These are phyloP conservation scores for Cercospora sojina DNA, from an alignment of 2,329 filamentous ascomycete genomes.

Conservation along the genomic window DNA sequence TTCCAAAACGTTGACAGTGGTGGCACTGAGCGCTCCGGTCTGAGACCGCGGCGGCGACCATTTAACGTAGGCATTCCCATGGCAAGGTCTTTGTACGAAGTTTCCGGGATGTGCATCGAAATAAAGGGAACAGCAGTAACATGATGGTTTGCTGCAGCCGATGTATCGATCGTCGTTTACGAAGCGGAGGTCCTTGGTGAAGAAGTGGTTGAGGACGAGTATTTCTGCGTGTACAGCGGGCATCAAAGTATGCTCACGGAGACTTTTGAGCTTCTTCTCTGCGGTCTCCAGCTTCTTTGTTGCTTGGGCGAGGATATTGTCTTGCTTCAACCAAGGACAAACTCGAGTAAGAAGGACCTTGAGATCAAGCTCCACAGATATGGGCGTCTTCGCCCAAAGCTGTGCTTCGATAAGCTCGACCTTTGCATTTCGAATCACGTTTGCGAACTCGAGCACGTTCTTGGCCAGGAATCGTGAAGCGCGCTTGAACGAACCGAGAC, in stretches of 20 bases:
- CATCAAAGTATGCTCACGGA: not conserved
- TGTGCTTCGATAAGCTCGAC: not conserved
- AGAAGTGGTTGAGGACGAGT: slow-evolving; percentile 9
- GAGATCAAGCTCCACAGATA: not conserved
- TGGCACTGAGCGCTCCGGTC: not conserved
- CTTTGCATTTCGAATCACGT: not conserved
- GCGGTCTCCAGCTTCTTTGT: not conserved
- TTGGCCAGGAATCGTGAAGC: not conserved
- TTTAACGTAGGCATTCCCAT: slow-evolving; percentile 8
- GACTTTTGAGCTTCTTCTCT: not conserved
- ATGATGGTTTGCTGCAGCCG: slow-evolving; percentile 15
- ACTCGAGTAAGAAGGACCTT: not conserved
- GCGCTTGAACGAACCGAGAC: not conserved
- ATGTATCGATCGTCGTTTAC: slow-evolving; percentile 10
- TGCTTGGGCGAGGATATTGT: not conserved
- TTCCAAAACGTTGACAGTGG: not conserved
- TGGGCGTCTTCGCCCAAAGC: not conserved
- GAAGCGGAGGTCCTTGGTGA: not conserved
- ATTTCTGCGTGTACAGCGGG: slow-evolving; percentile 11
- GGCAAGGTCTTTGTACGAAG: not conserved
- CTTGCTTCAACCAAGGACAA: not conserved
- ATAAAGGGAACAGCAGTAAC: slow-evolving; percentile 10
- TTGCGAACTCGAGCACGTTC: not conserved
- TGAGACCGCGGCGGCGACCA: slow-evolving; percentile 2
- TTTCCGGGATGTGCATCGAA: slow-evolving; percentile 1